Conservation (phyloP, 306 rosid species). For the Cajanus cajan region DNA sequence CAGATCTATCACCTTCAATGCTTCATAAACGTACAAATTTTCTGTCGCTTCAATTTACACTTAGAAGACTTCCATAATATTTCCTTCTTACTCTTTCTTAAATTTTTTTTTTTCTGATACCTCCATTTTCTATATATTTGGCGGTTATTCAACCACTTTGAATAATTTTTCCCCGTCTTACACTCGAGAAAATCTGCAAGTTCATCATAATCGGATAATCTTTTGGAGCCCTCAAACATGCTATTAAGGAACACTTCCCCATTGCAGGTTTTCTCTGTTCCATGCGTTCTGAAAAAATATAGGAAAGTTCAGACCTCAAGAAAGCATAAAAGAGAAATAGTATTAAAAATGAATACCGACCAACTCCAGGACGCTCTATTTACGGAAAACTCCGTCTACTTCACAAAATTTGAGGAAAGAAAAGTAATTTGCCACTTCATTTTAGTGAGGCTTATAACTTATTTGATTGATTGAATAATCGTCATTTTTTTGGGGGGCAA, state of each 20-base stretch:
- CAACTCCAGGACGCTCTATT: neutral
- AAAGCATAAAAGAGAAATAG: constrained; percentile 1
- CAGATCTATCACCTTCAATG: neutral
- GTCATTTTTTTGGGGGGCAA: neutral
- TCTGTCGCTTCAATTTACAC: neutral
- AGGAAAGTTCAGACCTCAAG: constrained; percentile 17
- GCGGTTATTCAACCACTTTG: constrained; percentile 54
- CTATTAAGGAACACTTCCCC: constrained; percentile 58
- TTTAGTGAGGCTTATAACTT: constrained; percentile 4
- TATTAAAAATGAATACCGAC: neutral
- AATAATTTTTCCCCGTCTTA: constrained; percentile 57
- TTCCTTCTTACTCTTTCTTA: constrained; percentile 54
- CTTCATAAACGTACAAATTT: neutral
- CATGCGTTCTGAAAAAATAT: constrained; percentile 32
- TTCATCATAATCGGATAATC: constrained; percentile 47
- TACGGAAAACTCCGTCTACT: neutral
- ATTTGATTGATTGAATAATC: neutral
- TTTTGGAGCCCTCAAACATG: constrained; percentile 18
- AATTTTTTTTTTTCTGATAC: constrained; percentile 31
- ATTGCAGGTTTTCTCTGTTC: constrained; percentile 48
- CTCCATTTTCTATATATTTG: constrained; percentile 42
- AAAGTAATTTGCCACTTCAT: neutral
- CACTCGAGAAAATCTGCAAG: constrained; percentile 65
- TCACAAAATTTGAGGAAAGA: neutral
- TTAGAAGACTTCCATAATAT: constrained; percentile 36